Evolutionary conservation across 129 eudicot genomes (phyloP).

Genomic region (Escallonia herrerae): DNA sequence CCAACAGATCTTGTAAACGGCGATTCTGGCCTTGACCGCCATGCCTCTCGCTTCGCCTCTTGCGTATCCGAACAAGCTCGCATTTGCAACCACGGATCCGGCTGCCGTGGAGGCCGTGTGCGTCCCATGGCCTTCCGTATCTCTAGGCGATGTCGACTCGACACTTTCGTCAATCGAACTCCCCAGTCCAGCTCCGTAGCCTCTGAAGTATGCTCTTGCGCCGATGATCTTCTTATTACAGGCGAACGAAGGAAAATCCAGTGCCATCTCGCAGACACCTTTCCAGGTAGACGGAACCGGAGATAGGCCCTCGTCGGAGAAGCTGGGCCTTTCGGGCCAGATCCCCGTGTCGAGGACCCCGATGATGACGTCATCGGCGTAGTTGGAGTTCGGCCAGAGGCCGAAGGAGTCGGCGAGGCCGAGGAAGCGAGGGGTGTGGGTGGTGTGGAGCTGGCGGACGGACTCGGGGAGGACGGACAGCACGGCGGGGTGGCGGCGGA

Average conservation of each 20-base stretch:
- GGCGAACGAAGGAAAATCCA: constrained; percentile 46
- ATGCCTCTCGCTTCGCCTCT: constrained; percentile 92
- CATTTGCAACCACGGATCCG: constrained; percentile 58
- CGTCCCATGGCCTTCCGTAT: constrained; percentile 96
- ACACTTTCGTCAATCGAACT: constrained; percentile 17
- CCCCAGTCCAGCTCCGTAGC: constrained; percentile 29
- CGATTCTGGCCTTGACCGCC: constrained; percentile 89
- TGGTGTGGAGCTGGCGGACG: constrained; percentile 66
- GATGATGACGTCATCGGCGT: constrained; percentile 82
- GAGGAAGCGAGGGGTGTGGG: constrained; percentile 72
- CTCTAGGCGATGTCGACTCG: constrained; percentile 58
- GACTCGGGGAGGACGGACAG: constrained; percentile 68
- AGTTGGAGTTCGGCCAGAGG: constrained; percentile 84
- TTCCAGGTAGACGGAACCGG: constrained; percentile 72
- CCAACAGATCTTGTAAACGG: constrained; percentile 98
- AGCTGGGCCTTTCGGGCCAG: constrained; percentile 86
- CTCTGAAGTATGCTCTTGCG: constrained; percentile 67
- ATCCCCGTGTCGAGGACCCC: constrained; percentile 96
- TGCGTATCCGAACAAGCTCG: constrained; percentile 63
- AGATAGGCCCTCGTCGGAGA: constrained; percentile 60
- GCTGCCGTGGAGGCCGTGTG: constrained; percentile 98
- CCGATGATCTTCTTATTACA: constrained; percentile 86
- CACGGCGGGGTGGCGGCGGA: constrained; percentile 48
- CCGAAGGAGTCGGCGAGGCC: constrained; percentile 61
- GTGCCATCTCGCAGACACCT: constrained; percentile 52